Evolutionary conservation across 2,329 filamentous ascomycete genomes (phyloP).

Genomic region (Monosporascus sp.): DNA sequence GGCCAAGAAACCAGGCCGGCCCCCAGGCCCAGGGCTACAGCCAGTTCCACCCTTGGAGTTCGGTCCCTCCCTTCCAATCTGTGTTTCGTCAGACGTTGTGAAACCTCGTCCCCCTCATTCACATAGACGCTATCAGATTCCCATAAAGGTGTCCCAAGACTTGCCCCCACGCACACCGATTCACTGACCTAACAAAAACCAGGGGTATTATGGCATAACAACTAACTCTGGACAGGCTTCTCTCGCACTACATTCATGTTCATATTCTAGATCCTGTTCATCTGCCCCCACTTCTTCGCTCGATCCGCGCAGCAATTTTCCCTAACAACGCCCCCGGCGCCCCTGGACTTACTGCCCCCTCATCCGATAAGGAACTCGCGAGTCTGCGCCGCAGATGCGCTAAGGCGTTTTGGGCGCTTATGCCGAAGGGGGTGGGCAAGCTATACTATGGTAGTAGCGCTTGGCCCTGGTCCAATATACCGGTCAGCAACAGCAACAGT

Average conservation of each 20-base stretch:
- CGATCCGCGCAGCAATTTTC: constrained; percentile 73
- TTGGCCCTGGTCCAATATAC: constrained; percentile 25
- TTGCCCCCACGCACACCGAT: constrained; percentile 18
- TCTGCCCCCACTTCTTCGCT: constrained; percentile 62
- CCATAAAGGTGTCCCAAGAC: constrained; percentile 11
- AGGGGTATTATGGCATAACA: neutral
- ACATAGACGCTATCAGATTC: constrained; percentile 7
- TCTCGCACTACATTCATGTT: constrained; percentile 51
- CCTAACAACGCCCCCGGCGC: constrained; percentile 74
- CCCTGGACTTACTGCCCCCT: constrained; percentile 54
- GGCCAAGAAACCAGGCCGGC: constrained; percentile 10
- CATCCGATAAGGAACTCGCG: constrained; percentile 51
- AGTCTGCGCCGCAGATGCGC: constrained; percentile 64
- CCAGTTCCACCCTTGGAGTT: constrained; percentile 4
- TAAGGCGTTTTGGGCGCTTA: constrained; percentile 45
- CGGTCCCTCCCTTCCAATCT: constrained; percentile 8
- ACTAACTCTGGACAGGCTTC: constrained; percentile 41
- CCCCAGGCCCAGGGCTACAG: neutral
- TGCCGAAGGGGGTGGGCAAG: constrained; percentile 41
- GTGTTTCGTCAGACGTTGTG: constrained; percentile 8
- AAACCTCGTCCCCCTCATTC: constrained; percentile 9
- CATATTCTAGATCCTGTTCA: constrained; percentile 58
- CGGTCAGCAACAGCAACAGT: constrained; percentile 17
- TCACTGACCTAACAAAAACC: neutral
- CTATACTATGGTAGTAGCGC: constrained; percentile 41